These are phyloP conservation scores for Carpinus viminea DNA, from an alignment of 306 rosid species.

Conservation along the genomic window DNA sequence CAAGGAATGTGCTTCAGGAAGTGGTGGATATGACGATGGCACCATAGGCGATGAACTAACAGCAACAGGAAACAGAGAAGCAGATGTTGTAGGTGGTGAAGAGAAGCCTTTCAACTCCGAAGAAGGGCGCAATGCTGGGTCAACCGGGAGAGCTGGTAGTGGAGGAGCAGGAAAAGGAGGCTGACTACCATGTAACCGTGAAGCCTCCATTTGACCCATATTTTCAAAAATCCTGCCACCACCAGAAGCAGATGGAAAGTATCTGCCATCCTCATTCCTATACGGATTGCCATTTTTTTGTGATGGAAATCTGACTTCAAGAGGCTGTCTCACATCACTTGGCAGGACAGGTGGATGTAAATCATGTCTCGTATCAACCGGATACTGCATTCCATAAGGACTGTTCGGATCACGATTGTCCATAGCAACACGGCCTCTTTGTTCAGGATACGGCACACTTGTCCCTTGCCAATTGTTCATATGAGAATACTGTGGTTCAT, in stretches of 20 bases:
- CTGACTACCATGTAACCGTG: slow-evolving; percentile 49
- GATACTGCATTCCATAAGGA: slow-evolving; percentile 31
- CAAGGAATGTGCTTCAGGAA: slow-evolving; percentile 41
- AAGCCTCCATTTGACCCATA: slow-evolving; percentile 39
- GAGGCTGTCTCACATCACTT: not conserved
- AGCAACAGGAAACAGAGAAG: slow-evolving; percentile 66
- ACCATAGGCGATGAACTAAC: slow-evolving; percentile 34
- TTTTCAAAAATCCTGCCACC: slow-evolving; percentile 32
- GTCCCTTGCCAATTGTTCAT: slow-evolving; percentile 12
- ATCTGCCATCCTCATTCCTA: slow-evolving; percentile 33
- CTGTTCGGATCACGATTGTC: slow-evolving; percentile 14
- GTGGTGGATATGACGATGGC: slow-evolving; percentile 46
- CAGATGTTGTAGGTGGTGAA: slow-evolving; percentile 43
- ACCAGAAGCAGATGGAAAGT: slow-evolving; percentile 32
- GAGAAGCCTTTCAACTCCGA: slow-evolving; percentile 30
- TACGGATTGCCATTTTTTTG: not conserved
- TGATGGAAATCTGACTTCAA: slow-evolving; percentile 19
- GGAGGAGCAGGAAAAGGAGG: slow-evolving; percentile 83
- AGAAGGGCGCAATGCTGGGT: slow-evolving; percentile 37
- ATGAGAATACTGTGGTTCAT: slow-evolving; percentile 19
- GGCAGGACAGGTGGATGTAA: slow-evolving; percentile 2
- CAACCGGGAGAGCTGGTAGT: slow-evolving; percentile 76
- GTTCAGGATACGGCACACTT: slow-evolving; percentile 32
- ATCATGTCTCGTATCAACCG: slow-evolving; percentile 15
- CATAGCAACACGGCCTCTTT: not conserved